These are phyloP conservation scores for Hippophae gyantsensis DNA, from an alignment of 306 rosid species.

Conservation along the genomic window DNA sequence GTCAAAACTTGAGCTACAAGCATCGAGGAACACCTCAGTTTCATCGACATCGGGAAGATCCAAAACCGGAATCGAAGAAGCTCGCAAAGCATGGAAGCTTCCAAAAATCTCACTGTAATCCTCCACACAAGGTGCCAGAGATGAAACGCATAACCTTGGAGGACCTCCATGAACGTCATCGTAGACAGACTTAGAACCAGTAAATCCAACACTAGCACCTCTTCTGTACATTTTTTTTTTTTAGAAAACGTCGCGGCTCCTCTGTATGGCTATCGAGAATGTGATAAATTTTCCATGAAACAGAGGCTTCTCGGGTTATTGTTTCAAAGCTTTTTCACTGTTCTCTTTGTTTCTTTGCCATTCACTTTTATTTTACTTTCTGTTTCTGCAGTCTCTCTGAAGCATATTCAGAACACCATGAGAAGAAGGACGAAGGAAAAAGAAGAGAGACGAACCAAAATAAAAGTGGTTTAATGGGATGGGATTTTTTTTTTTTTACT, in stretches of 20 bases:
- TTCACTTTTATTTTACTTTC: slow-evolving; percentile 10
- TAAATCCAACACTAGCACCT: slow-evolving; percentile 6
- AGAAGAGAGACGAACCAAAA: background rate
- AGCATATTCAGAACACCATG: slow-evolving; percentile 27
- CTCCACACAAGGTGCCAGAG: slow-evolving; percentile 76
- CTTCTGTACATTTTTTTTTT: slow-evolving; percentile 47
- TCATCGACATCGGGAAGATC: slow-evolving; percentile 72
- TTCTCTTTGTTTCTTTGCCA: background rate
- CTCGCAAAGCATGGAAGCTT: slow-evolving; percentile 59
- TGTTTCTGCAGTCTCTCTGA: slow-evolving; percentile 30
- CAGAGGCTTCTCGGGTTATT: slow-evolving; percentile 27
- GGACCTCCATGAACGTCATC: slow-evolving; percentile 85
- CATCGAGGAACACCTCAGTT: slow-evolving; percentile 52
- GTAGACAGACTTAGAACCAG: slow-evolving; percentile 34
- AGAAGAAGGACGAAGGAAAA: slow-evolving; percentile 28
- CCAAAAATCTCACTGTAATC: slow-evolving; percentile 91
- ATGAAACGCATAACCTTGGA: slow-evolving; percentile 54
- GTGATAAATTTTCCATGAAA: slow-evolving; percentile 62
- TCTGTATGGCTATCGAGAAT: slow-evolving; percentile 56
- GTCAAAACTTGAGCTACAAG: slow-evolving; percentile 50
- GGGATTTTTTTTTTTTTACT: too few species aligned
- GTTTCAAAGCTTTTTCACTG: background rate
- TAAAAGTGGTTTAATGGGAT: background rate
- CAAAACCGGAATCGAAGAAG: slow-evolving; percentile 77
- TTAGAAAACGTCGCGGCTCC: slow-evolving; percentile 35